phyloP scores from a whole-genome alignment of 2,329 filamentous ascomycete genomes.

The Colletotrichum theobromicola region DNA sequence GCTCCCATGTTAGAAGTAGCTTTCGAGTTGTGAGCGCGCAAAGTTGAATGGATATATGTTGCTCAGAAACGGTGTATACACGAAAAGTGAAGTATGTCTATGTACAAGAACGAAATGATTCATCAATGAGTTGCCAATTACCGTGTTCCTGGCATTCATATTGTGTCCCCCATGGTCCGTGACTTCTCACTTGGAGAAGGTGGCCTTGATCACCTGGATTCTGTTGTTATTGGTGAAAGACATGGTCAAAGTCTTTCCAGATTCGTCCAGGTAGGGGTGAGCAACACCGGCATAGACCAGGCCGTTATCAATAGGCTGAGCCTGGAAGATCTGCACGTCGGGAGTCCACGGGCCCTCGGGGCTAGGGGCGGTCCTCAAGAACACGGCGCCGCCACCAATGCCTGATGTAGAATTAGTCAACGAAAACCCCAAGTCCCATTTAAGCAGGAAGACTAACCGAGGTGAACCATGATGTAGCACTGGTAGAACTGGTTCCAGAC shows the following conservation, averaged over 20 bases:
- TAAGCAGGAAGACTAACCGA: conserved; percentile 9
- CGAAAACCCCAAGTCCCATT: no score
- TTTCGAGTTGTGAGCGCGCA: neutral
- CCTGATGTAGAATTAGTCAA: neutral
- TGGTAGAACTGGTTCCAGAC: conserved; percentile 38
- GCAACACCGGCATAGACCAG: conserved; percentile 41
- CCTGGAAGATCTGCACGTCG: conserved; percentile 38
- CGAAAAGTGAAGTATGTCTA: neutral
- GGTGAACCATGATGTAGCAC: conserved; percentile 41
- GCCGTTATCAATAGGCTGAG: conserved; percentile 35
- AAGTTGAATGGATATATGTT: neutral
- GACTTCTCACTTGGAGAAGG: conserved; percentile 24
- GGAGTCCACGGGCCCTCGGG: conserved; percentile 42
- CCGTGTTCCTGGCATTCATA: neutral
- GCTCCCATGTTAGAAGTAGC: no score
- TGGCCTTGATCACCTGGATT: conserved; percentile 39
- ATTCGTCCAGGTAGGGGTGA: conserved; percentile 42
- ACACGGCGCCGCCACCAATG: conserved; percentile 2
- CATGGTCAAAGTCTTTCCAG: conserved; percentile 38
- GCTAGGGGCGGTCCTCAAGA: conserved; percentile 29
- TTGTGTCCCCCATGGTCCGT: neutral
- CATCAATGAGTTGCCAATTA: neutral
- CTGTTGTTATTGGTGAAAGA: conserved; percentile 45
- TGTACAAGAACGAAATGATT: neutral
- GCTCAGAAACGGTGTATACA: neutral